Evolutionary conservation across 2,329 filamentous ascomycete genomes (phyloP).

Genomic region (Cladosporium sp.): DNA sequence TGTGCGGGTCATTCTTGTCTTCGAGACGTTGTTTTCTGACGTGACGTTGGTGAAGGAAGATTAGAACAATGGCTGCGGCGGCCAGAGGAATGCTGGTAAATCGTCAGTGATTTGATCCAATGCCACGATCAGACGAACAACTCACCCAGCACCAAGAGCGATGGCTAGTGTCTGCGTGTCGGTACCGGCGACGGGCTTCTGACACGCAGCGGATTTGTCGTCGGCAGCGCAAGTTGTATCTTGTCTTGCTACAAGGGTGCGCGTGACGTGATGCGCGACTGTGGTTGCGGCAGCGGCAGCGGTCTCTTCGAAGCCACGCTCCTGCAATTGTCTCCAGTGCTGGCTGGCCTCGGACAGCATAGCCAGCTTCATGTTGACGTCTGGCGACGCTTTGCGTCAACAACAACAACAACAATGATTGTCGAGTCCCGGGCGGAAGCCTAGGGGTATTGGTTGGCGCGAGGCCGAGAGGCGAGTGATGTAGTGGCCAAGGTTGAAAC

Average conservation of each 20-base stretch:
- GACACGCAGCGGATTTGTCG: slow-evolving; percentile 22
- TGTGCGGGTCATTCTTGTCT: slow-evolving; percentile 81
- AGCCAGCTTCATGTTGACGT: slow-evolving; percentile 17
- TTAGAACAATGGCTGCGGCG: slow-evolving; percentile 59
- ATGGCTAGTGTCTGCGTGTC: slow-evolving; percentile 29
- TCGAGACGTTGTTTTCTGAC: slow-evolving; percentile 66
- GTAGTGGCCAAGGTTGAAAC: slow-evolving; percentile 4
- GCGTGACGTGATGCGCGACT: slow-evolving; percentile 20
- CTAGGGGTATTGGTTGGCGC: slow-evolving; percentile 2
- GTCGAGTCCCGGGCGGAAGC: background rate
- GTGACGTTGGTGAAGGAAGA: slow-evolving; percentile 76
- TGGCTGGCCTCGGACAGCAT: slow-evolving; percentile 8
- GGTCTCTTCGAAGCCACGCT: slow-evolving; percentile 17
- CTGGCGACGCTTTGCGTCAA: background rate
- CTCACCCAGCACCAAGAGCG: slow-evolving; percentile 32
- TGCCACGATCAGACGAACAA: slow-evolving; percentile 5
- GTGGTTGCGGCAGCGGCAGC: slow-evolving; percentile 19
- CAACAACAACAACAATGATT: background rate
- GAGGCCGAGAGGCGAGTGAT: slow-evolving; percentile 1
- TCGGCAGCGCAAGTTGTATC: slow-evolving; percentile 23
- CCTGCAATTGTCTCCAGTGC: slow-evolving; percentile 13
- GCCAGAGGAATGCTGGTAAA: slow-evolving; percentile 66
- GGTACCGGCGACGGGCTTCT: slow-evolving; percentile 24
- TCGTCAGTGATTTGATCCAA: slow-evolving; percentile 21
- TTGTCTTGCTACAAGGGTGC: slow-evolving; percentile 20